A percentile compares a stretch with the other conserved stretches of the same genome.
Conservation (phyloP, 306 rosid species). For the Ammopiptanthus mongolicus region DNA sequence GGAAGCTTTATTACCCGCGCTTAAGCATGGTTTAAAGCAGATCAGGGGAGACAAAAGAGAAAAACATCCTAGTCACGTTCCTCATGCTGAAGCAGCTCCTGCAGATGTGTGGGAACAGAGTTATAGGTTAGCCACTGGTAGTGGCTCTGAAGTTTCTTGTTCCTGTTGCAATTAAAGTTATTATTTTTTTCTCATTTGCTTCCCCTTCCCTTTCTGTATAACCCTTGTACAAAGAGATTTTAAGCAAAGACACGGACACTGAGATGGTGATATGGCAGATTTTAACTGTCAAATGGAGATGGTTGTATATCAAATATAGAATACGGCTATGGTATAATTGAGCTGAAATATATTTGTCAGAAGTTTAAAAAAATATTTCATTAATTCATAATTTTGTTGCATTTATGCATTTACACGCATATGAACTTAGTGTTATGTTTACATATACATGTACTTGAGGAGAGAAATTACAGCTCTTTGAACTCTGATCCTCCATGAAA, state of each 20-base stretch:
- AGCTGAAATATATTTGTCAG: neutral
- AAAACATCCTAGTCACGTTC: constrained; percentile 79
- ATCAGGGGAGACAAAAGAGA: constrained; percentile 82
- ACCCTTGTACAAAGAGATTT: neutral
- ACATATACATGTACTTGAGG: neutral
- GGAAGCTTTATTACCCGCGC: constrained; percentile 87
- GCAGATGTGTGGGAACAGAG: constrained; percentile 68
- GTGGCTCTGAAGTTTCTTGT: constrained; percentile 37
- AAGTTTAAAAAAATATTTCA: neutral
- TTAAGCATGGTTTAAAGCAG: constrained; percentile 88
- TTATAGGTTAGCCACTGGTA: constrained; percentile 43
- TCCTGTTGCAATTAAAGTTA: constrained; percentile 50
- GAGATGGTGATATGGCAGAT: neutral
- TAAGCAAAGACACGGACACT: neutral
- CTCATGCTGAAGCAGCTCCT: constrained; percentile 61
- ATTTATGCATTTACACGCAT: constrained; percentile 5
- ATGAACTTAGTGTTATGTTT: neutral
- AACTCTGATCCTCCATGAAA: constrained; percentile 14
- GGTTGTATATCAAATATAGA: neutral
- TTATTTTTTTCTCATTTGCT: neutral
- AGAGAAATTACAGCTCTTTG: constrained; percentile 20
- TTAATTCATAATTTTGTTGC: constrained; percentile 7
- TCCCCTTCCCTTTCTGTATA: neutral
- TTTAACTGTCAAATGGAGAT: neutral
- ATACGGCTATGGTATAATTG: neutral